phyloP scores from a whole-genome alignment of 495 filamentous ascomycete genomes.

The Cryomyces antarcticus region DNA sequence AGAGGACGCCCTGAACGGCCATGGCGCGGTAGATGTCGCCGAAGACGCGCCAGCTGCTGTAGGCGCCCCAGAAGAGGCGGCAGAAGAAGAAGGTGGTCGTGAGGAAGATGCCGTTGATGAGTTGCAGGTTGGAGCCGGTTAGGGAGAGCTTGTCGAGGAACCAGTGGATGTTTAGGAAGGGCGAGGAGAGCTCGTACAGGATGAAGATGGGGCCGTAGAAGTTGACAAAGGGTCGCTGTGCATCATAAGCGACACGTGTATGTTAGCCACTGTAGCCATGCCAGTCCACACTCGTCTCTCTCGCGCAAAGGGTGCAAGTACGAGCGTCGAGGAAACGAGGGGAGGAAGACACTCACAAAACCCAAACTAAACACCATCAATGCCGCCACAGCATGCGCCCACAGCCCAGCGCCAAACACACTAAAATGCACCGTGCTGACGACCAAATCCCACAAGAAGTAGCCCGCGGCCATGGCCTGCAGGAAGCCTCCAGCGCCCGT shows the following conservation, averaged over 20 bases:
- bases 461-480: constrained; percentile 71
- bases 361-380: constrained; percentile 74
- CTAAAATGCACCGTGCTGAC: constrained; percentile 49
- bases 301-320: neutral
- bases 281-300: neutral
- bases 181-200: constrained; percentile 90
- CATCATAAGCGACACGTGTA: neutral
- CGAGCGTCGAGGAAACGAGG: neutral
- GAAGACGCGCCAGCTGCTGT: constrained; percentile 57
- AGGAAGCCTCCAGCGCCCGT: constrained; percentile 65
- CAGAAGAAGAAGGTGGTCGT: constrained; percentile 64
- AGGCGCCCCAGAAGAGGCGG: constrained; percentile 82
- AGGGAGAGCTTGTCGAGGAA: constrained; percentile 95
- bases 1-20: neutral
- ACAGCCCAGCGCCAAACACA: constrained; percentile 73
- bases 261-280: neutral
- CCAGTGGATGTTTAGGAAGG: constrained; percentile 96
- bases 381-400: constrained; percentile 76
- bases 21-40: constrained; percentile 52
- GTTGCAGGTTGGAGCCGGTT: constrained; percentile 64
- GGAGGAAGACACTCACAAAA: constrained; percentile 45
- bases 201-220: constrained; percentile 84
- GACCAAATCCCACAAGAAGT: constrained; percentile 84
- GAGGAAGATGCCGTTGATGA: constrained; percentile 69
- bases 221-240: constrained; percentile 77